A percentile compares a stretch with the other conserved stretches of the same genome.
Conservation (phyloP, 176 grass and related monocot genomes). For the Melocanna baccifera region DNA sequence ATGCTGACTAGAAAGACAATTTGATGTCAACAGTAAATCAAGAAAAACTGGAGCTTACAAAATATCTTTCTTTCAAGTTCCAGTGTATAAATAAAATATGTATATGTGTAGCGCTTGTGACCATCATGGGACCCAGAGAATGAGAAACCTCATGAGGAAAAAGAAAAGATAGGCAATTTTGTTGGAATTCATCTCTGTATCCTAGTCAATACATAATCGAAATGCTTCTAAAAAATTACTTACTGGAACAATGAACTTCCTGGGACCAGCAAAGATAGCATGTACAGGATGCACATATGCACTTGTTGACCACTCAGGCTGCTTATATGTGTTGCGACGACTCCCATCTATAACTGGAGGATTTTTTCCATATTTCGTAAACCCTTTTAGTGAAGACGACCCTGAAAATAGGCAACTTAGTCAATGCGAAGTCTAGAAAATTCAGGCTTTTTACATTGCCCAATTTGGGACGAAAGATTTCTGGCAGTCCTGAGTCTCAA, state of each 20-base stretch:
- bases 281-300: slow-evolving; percentile 29
- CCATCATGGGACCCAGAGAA: background rate
- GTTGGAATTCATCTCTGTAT: background rate
- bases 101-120: background rate
- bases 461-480: background rate
- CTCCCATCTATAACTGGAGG: slow-evolving; percentile 32
- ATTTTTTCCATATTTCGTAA: slow-evolving; percentile 35
- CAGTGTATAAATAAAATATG: background rate
- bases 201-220: background rate
- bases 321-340: slow-evolving; percentile 43
- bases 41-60: background rate
- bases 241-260: slow-evolving; percentile 47
- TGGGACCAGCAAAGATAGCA: slow-evolving; percentile 31
- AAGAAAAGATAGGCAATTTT: background rate
- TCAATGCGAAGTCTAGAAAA: background rate
- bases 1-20: background rate
- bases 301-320: background rate
- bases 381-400: slow-evolving; percentile 21
- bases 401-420: slow-evolving; percentile 26
- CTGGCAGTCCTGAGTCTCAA: background rate
- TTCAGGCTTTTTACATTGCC: background rate
- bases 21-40: background rate
- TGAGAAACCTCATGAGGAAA: background rate
- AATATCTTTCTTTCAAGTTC: background rate
- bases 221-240: background rate